Evolutionary conservation across 768 basidiomycete species (phyloP).

Genomic region (Leucocoprinus leucothites): DNA sequence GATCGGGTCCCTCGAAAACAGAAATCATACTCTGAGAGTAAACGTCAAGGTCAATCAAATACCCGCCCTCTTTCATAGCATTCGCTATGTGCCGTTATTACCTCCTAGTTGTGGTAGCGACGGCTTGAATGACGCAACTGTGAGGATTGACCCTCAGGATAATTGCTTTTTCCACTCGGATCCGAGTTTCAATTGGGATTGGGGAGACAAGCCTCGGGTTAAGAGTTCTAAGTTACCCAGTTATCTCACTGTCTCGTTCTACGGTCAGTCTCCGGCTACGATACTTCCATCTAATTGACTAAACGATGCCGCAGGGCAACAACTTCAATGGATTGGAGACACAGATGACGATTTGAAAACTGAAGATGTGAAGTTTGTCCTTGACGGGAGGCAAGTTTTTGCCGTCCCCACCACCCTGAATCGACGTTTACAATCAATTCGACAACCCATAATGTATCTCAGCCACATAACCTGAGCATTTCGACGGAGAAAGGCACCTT

Average conservation of each 20-base stretch:
- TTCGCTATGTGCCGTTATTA: background rate
- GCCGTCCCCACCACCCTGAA: background rate
- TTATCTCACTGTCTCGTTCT: background rate
- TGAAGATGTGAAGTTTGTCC: background rate
- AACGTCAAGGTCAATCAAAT: background rate
- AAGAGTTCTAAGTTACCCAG: no score
- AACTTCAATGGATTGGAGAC: background rate
- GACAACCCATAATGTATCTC: background rate
- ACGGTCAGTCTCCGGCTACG: background rate
- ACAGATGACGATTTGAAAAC: no score
- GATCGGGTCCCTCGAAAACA: background rate
- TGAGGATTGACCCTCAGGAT: conserved; percentile 4
- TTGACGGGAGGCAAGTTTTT: background rate
- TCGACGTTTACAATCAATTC: background rate
- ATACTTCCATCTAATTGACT: background rate
- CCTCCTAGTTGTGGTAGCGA: background rate
- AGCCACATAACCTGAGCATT: background rate
- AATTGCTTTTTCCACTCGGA: background rate
- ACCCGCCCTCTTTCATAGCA: conserved; percentile 5
- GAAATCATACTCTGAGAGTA: background rate
- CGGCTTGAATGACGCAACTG: background rate
- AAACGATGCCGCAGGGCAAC: background rate
- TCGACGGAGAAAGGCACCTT: background rate
- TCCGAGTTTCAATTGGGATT: background rate
- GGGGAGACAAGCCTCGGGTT: background rate